Evolutionary conservation across 2,329 filamentous ascomycete genomes (phyloP).

Genomic region (Dryadomyces sulphureus): DNA sequence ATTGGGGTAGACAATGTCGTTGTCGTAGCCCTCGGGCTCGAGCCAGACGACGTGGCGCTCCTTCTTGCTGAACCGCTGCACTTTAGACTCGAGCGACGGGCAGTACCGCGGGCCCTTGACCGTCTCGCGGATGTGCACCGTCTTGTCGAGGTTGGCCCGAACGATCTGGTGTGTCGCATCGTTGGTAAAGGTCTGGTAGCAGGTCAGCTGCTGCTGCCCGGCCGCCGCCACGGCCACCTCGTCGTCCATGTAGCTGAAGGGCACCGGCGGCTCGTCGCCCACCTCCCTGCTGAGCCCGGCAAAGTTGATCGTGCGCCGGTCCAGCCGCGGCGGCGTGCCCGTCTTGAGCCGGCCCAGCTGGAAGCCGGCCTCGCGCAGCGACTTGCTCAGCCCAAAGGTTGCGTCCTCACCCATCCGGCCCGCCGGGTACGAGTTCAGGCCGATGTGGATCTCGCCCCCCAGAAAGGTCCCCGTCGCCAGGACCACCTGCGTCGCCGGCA

Average conservation of each 20-base stretch:
- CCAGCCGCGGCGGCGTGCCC: slow-evolving; percentile 80
- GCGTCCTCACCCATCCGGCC: slow-evolving; percentile 90
- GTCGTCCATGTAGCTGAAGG: slow-evolving; percentile 84
- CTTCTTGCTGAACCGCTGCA: slow-evolving; percentile 75
- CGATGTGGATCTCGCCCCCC: slow-evolving; percentile 92
- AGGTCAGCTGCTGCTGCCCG: slow-evolving; percentile 51
- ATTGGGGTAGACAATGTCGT: slow-evolving; percentile 84
- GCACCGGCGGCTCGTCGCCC: slow-evolving; percentile 73
- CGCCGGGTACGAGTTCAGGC: slow-evolving; percentile 67
- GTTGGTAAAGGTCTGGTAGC: slow-evolving; percentile 81
- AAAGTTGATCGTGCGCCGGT: slow-evolving; percentile 71
- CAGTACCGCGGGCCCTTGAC: slow-evolving; percentile 92
- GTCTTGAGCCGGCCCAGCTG: slow-evolving; percentile 84
- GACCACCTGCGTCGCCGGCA: slow-evolving; percentile 67
- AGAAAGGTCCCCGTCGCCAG: slow-evolving; percentile 96
- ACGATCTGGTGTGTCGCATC: slow-evolving; percentile 68
- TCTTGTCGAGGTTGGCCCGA: slow-evolving; percentile 81
- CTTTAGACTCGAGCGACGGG: slow-evolving; percentile 86
- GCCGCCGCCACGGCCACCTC: slow-evolving; percentile 46
- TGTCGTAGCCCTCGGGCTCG: slow-evolving; percentile 89
- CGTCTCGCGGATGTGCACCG: slow-evolving; percentile 88
- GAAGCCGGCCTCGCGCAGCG: slow-evolving; percentile 76
- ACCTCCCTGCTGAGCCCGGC: slow-evolving; percentile 52
- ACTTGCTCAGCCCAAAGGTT: slow-evolving; percentile 84
- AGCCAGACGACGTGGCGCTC: slow-evolving; percentile 84